These are phyloP conservation scores for Bipolaris cookei DNA, from an alignment of 2,329 filamentous ascomycete genomes.

Conservation along the genomic window DNA sequence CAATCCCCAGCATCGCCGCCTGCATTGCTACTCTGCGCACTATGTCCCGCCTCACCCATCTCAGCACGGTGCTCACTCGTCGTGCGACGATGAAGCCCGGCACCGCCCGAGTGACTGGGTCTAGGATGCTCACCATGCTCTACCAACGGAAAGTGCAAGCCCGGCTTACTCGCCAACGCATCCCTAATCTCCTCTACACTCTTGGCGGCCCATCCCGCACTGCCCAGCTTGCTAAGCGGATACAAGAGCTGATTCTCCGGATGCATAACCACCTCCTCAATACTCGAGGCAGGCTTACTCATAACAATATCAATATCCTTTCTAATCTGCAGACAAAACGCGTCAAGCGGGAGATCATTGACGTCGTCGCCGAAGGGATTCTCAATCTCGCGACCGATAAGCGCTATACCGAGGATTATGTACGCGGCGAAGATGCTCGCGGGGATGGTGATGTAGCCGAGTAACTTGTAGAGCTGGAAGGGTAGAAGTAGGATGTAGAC, in stretches of 20 bases:
- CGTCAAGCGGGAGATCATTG: conserved; percentile 71
- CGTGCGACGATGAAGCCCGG: background rate
- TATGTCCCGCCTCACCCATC: background rate
- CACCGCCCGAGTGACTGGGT: background rate
- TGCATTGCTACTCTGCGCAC: background rate
- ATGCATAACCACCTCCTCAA: conserved; percentile 40
- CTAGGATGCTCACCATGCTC: background rate
- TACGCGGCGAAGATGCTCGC: conserved; percentile 74
- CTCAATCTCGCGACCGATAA: conserved; percentile 82
- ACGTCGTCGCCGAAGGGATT: conserved; percentile 85
- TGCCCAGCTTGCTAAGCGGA: conserved; percentile 55
- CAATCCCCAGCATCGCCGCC: background rate
- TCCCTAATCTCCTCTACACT: background rate
- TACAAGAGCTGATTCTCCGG: conserved; percentile 62
- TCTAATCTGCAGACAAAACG: conserved; percentile 76
- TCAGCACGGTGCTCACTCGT: background rate
- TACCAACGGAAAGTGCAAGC: background rate
- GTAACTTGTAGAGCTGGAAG: conserved; percentile 71
- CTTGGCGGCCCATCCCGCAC: conserved; percentile 39
- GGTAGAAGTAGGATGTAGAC: conserved; percentile 80
- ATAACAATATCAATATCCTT: conserved; percentile 77
- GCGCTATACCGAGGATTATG: conserved; percentile 79
- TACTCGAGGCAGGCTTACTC: conserved; percentile 46
- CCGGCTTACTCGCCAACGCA: background rate
- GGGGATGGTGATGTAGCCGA: conserved; percentile 78